Percentiles rank a stretch among this genome's conserved stretches.
These are phyloP conservation scores for Backusella australiensis DNA, from an alignment of 192 early-diverging fungal species.

Conservation along the genomic window DNA sequence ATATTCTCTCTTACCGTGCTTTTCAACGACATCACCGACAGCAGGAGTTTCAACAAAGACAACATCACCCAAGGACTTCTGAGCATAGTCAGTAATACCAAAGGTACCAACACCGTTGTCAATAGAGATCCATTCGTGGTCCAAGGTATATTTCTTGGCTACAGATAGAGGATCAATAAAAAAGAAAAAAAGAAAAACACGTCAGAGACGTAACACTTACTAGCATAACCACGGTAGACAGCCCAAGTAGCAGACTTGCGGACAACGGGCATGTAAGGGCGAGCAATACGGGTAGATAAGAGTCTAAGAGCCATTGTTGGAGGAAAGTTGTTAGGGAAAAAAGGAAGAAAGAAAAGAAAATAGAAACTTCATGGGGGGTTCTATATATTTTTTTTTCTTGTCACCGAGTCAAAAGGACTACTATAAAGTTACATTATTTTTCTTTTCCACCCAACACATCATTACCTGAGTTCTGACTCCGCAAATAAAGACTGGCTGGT, in stretches of 20 bases:
- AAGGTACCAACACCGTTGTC: conserved; percentile 76
- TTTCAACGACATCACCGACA: conserved; percentile 59
- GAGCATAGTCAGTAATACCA: conserved; percentile 92
- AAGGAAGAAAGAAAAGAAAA: conserved; percentile 4
- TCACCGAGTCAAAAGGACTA: conserved; percentile 23
- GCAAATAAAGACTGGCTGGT: neutral
- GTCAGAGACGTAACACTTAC: conserved; percentile 4
- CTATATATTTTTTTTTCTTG: conserved; percentile 9
- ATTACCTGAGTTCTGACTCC: neutral
- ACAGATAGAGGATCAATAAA: conserved; percentile 1
- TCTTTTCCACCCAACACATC: neutral
- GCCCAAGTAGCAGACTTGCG: neutral
- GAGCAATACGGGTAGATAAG: conserved; percentile 17
- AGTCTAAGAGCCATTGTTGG: conserved; percentile 19
- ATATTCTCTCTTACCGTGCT: conserved; percentile 47
- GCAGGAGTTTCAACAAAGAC: conserved; percentile 90
- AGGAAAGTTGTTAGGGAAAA: neutral
- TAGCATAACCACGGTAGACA: conserved; percentile 17
- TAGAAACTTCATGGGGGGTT: neutral
- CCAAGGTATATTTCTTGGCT: conserved; percentile 73
- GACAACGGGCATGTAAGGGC: conserved; percentile 10
- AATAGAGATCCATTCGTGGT: conserved; percentile 92
- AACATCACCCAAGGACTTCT: conserved; percentile 88
- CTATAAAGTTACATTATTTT: neutral
- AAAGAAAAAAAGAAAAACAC: neutral